Evolutionary conservation across 805 yeast species (phyloP).

Genomic region (Teunomyces tritomae): DNA sequence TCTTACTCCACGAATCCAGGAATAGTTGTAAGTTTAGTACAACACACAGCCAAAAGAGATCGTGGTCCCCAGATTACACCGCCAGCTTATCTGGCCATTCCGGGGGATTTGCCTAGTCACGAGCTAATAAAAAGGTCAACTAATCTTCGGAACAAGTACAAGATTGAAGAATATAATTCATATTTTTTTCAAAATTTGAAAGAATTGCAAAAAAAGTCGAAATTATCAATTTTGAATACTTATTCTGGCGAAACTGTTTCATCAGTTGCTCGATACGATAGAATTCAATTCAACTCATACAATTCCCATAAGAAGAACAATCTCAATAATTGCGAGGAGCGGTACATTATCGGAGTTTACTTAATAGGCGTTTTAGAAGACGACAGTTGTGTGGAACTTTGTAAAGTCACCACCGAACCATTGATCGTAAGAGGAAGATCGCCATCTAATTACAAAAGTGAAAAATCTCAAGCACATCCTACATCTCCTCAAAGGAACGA

Average conservation of each 20-base stretch:
- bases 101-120: conserved; percentile 24
- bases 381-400: conserved; percentile 13
- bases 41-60: conserved; percentile 28
- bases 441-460: conserved; percentile 50
- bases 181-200: conserved; percentile 13
- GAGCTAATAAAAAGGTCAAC: conserved; percentile 16
- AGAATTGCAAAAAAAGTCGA: background rate
- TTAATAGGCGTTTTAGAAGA: conserved; percentile 13
- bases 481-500: background rate
- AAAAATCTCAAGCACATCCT: background rate
- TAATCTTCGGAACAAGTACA: conserved; percentile 21
- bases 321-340: conserved; percentile 9
- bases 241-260: conserved; percentile 9
- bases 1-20: conserved; percentile 7
- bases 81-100: conserved; percentile 18
- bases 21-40: conserved; percentile 16
- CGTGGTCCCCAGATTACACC: conserved; percentile 24
- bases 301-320: conserved; percentile 2
- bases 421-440: conserved; percentile 63
- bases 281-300: conserved; percentile 20
- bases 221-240: conserved; percentile 5
- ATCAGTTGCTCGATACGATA: conserved; percentile 21
- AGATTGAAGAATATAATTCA: conserved; percentile 15
- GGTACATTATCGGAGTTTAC: conserved; percentile 14
- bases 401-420: conserved; percentile 50